A percentile compares a stretch with the other conserved stretches of the same genome.
These are phyloP conservation scores for Zygotorulaspora danielsina DNA, from an alignment of 805 yeast species.

Conservation along the genomic window DNA sequence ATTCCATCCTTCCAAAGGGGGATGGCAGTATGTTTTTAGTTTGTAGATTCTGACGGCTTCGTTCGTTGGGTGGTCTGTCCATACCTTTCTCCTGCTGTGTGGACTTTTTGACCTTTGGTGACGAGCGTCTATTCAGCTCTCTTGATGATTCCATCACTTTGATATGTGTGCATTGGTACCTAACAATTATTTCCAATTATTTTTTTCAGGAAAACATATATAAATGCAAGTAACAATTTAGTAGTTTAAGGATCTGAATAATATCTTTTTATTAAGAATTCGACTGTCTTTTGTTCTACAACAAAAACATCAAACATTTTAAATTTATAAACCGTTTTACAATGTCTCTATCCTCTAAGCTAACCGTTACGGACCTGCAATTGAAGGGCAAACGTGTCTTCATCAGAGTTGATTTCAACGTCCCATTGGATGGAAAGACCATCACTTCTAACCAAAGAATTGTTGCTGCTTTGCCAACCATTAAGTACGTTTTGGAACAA, in stretches of 20 bases:
- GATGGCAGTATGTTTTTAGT: background rate
- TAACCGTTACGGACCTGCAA: conserved; percentile 87
- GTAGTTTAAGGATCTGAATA: no score
- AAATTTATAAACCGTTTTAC: conserved; percentile 11
- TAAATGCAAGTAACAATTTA: conserved; percentile 1
- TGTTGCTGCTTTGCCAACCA: conserved; percentile 98
- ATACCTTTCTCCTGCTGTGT: no score
- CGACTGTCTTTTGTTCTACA: conserved; percentile 10
- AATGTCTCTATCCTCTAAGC: conserved; percentile 92
- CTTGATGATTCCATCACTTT: conserved; percentile 1
- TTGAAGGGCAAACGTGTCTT: conserved; percentile 91
- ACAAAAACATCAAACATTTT: conserved; percentile 8
- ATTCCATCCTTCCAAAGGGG: background rate
- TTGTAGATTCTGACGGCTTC: background rate
- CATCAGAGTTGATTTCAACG: conserved; percentile 97
- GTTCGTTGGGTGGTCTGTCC: conserved; percentile 3
- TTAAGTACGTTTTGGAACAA: conserved; percentile 87
- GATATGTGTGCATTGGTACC: background rate
- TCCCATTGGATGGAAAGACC: conserved; percentile 89
- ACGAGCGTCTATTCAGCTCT: conserved; percentile 1
- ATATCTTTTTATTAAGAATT: background rate
- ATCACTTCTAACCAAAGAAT: conserved; percentile 99
- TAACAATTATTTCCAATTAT: background rate
- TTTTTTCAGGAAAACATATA: conserved; percentile 1
- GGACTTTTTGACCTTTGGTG: conserved; percentile 1